Conservation (phyloP, 179 eudicot genomes). For the Camellia oleifera region DNA sequence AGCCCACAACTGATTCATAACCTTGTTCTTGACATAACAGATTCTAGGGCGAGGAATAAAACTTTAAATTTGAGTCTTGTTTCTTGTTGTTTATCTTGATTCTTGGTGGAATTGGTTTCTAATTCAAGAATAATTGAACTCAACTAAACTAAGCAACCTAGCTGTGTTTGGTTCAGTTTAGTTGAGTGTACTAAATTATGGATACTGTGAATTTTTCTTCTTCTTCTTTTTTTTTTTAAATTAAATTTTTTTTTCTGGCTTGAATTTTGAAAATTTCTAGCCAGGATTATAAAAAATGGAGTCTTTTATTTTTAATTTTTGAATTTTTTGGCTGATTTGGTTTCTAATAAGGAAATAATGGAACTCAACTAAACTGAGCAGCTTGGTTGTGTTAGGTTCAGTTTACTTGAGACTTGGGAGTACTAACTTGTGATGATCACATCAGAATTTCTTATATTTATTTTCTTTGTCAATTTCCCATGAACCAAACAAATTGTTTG, state of each 20-base stretch:
- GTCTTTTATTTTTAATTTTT: not conserved
- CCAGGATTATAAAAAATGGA: too few relatives aligned
- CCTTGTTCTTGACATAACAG: too few relatives aligned
- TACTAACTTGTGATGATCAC: not conserved
- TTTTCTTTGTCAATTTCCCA: not conserved
- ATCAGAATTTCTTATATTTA: not conserved
- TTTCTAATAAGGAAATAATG: not conserved
- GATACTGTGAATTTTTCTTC: too few relatives aligned
- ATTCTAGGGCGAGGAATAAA: not conserved
- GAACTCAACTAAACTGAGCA: not conserved
- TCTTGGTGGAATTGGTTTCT: slow-evolving; percentile 6
- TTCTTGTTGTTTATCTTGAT: not conserved
- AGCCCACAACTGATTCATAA: too few relatives aligned
- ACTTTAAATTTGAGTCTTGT: not conserved
- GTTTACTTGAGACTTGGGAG: not conserved
- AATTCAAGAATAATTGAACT: not conserved
- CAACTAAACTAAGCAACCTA: not conserved
- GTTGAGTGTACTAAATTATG: too few relatives aligned
- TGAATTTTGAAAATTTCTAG: too few relatives aligned
- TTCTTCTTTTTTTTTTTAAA: too few relatives aligned
- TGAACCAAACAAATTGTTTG: not conserved
- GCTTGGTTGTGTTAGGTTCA: not conserved
- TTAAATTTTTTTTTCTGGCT: too few relatives aligned
- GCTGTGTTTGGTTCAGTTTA: too few relatives aligned
- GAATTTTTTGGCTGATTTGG: not conserved